Base-by-base conservation (phyloP, 805 yeast species). In the Pichia paraexigua region DNA sequence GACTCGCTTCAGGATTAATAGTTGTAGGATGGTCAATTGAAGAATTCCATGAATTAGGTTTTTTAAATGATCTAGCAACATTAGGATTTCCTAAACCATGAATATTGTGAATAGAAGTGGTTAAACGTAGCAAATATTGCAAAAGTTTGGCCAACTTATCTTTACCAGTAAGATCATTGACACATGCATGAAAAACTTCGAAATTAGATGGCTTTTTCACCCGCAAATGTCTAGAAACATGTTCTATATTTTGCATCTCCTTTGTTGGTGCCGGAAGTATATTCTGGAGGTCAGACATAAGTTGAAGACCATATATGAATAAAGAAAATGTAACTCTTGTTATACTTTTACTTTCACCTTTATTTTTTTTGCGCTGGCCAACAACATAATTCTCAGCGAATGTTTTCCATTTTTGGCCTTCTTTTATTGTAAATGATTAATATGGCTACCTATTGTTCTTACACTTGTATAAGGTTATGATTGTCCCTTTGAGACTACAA, bases 121-220 rank as follows among this genome's bases (percentile, higher is more conserved):
- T 60, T 20, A 85, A 61, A 51, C 85, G 76, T 42, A 85, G 62
- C 0, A 76, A 63, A 61, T 83, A 83, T 59, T 82, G 84, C 25
- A 80, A 69, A 11, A 81, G 70, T 57, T 85, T 85, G 24, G 87
- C 85, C 54, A 83, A 53, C 60, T 83, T 83, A 60, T 85, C 94
- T 62, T 85, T 85, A 47, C 92, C 92, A 2, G 79, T 74, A 27
- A 85, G 62, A 25, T 55, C 45, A 75, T 74, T 48, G 77, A 77
- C 48, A 83, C 60, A 55, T 1, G 50, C 51, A 6, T 47, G 45
- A 45, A 58, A 52, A 2, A 57, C 37, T 12, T 49, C 53, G 40
- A 56, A 47, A 8, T 28, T 32, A 8, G 50, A 39, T 7, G 56
- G 56, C 2, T 18, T 13, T 20, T 30, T 22, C 12, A 37, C 30